Evolutionary conservation across 1,139 yeast species (phyloP), one percentile per base, ranked within the genome.

Genomic region (Maudiozyma humilis): DNA sequence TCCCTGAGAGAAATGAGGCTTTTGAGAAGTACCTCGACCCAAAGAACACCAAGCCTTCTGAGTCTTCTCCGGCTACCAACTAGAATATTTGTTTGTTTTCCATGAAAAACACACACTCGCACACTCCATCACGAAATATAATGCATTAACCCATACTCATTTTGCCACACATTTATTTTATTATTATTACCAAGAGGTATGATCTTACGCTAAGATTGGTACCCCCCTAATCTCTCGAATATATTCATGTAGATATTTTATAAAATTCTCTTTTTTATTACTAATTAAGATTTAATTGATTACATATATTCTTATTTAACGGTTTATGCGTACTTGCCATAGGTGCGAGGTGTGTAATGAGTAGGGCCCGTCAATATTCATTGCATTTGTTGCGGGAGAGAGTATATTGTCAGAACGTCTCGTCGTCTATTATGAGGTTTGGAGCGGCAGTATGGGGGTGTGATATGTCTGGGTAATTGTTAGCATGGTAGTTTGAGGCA

Each of bases 1-100:
- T 82, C 73, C 82, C 85, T 5, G 96, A 88, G 60, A 78, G 78
- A 53, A 88, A 88, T 57, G 96, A 87, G 57, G 96, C 96, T 3
- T 89, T 89, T 69, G 95, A 87, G 65, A 88, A 89, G 64, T 91
- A 91, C 61, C 63, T 72, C 47, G 66, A 61, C 47, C 59, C 60
- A 19, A 44, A 44, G 25, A 12, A 31, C n/a, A 27, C 36, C 15
- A 14, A 29, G 19, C 7, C 38, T 15, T 42, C 32, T 3, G 20
- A 44, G 30, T 43, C 31, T 32, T 39, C 32, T 39, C 41, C 37
- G 20, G 37, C 37, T 34, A 34, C 37, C 5, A 32, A 32, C 27
- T 19, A 19, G 16, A 7, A 34, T 6, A 23, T 32, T 6, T 32
- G 19, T 14, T 32, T 32, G 14, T 23, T 6, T 6, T 6, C 27